phyloP scores from a whole-genome alignment of 2,329 filamentous ascomycete species.

The Pseudocercospora crystallina region DNA sequence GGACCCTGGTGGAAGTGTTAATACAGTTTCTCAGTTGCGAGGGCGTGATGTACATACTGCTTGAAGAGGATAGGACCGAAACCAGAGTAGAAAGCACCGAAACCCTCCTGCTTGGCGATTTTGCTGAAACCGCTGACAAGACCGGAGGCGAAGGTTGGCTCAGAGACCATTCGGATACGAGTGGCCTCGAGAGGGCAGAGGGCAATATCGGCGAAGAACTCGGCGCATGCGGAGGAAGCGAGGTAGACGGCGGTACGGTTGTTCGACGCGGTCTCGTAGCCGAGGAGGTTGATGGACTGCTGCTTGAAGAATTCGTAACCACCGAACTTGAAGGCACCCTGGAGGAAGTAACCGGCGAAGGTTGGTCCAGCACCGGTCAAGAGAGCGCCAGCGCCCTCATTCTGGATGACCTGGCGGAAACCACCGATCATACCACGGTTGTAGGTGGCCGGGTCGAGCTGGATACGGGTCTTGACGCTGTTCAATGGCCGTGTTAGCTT shows the following conservation, averaged over 20 bases:
- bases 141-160: conserved; percentile 80
- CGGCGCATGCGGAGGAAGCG: conserved; percentile 60
- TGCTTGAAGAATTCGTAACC: conserved; percentile 97
- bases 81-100: conserved; percentile 85
- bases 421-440: conserved; percentile 84
- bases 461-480: conserved; percentile 94
- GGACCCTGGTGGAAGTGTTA: conserved; percentile 58
- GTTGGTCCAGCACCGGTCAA: conserved; percentile 84
- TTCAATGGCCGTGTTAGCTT: conserved; percentile 22
- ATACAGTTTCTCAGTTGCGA: neutral
- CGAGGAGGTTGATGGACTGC: conserved; percentile 77
- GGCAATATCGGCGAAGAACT: conserved; percentile 69
- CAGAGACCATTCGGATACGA: conserved; percentile 87
- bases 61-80: conserved; percentile 87
- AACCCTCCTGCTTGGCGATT: conserved; percentile 78
- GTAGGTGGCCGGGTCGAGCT: conserved; percentile 86
- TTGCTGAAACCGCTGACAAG: conserved; percentile 77
- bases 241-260: conserved; percentile 81
- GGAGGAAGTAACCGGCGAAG: conserved; percentile 87
- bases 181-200: conserved; percentile 91
- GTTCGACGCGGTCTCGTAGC: conserved; percentile 72
- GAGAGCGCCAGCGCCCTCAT: conserved; percentile 82
- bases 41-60: conserved; percentile 50
- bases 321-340: conserved; percentile 91
- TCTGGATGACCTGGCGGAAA: conserved; percentile 80